Conservation (phyloP, 257 asterid species). For the Osmanthus fragrans region DNA sequence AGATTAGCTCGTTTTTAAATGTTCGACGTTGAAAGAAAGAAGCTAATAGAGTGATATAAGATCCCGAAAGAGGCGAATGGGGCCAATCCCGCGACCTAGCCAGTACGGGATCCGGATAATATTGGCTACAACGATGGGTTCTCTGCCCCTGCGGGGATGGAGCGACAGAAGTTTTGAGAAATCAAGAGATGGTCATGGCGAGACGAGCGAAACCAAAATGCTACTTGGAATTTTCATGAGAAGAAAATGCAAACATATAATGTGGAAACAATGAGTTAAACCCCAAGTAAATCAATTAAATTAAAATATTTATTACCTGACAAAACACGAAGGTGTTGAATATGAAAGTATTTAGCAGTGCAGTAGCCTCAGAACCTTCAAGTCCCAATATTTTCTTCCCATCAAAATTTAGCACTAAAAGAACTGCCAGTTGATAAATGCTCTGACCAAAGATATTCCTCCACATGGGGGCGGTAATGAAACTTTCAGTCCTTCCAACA, state of each 20-base stretch:
- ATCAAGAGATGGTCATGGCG: too few species aligned
- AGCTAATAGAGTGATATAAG: too few species aligned
- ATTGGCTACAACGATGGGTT: too few species aligned
- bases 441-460: slow-evolving; percentile 92
- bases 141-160: too few species aligned
- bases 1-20: neutral
- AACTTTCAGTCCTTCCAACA: slow-evolving; percentile 61
- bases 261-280: neutral
- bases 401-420: slow-evolving; percentile 65
- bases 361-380: slow-evolving; percentile 63
- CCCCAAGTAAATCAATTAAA: neutral
- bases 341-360: slow-evolving; percentile 73
- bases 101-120: too few species aligned
- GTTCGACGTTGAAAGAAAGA: too few species aligned
- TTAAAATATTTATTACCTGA: slow-evolving; percentile 53
- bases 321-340: slow-evolving; percentile 97
- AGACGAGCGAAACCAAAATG: too few species aligned
- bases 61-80: too few species aligned
- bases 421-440: slow-evolving; percentile 70
- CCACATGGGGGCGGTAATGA: slow-evolving; percentile 91
- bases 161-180: too few species aligned
- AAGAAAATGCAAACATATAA: neutral
- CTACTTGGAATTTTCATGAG: neutral
- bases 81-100: too few species aligned
- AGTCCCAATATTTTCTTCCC: slow-evolving; percentile 72